phyloP scores from a whole-genome alignment of 371 early-diverging fungal genomes.

The Syncephalastrum sp. region DNA sequence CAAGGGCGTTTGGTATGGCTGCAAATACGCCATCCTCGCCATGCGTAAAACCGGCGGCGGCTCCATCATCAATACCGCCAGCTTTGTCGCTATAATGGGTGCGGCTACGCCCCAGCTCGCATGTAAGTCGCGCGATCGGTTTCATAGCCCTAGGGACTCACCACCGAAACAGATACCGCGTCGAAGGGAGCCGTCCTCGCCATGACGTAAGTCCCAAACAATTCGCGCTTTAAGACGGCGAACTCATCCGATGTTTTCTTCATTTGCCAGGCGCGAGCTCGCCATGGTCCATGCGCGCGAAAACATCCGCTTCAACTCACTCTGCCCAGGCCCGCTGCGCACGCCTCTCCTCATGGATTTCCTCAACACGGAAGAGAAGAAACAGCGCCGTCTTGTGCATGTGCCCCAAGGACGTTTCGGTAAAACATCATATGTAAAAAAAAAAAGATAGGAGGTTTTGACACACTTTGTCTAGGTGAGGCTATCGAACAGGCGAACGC shows the following conservation, averaged over 20 bases:
- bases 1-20: constrained; percentile 93
- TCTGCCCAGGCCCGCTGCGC: constrained; percentile 88
- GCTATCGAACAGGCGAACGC: constrained; percentile 88
- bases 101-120: constrained; percentile 91
- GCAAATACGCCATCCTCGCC: constrained; percentile 80
- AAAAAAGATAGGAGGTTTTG: neutral
- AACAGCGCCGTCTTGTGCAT: constrained; percentile 78
- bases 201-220: constrained; percentile 62
- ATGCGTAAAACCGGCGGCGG: constrained; percentile 75
- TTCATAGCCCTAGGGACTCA: neutral
- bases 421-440: constrained; percentile 16
- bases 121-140: constrained; percentile 44
- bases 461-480: constrained; percentile 52
- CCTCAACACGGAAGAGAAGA: constrained; percentile 84
- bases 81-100: constrained; percentile 81
- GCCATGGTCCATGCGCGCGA: constrained; percentile 89
- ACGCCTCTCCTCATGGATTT: constrained; percentile 87
- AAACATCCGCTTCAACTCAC: constrained; percentile 83
- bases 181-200: constrained; percentile 89
- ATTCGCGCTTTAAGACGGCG: neutral
- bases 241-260: neutral
- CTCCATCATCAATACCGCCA: constrained; percentile 86
- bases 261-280: constrained; percentile 64
- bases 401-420: constrained; percentile 88
- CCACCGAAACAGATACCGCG: constrained; percentile 64